phyloP scores from a whole-genome alignment of 1,284 basidiomycete species.

The Stereum hirsutum region DNA sequence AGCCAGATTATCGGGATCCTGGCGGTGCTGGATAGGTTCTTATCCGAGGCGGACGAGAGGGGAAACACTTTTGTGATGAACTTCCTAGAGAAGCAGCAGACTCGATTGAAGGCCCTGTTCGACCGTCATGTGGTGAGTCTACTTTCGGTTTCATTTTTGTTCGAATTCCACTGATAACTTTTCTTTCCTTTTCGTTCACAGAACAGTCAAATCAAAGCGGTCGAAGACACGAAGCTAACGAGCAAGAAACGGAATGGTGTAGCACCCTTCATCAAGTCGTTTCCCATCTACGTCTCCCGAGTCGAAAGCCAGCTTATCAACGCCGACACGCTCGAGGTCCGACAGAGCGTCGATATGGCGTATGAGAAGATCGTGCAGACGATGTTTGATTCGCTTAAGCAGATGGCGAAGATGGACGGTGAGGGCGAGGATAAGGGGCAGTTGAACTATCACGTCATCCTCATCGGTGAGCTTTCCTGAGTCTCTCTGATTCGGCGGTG shows the following conservation, averaged over 20 bases:
- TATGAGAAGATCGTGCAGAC: slow-evolving; percentile 84
- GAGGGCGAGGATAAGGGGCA: slow-evolving; percentile 94
- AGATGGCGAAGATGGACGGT: slow-evolving; percentile 89
- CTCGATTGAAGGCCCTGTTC: slow-evolving; percentile 61
- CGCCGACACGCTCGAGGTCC: slow-evolving; percentile 70
- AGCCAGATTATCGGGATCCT: slow-evolving; percentile 87
- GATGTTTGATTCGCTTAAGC: slow-evolving; percentile 90
- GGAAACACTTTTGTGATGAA: slow-evolving; percentile 70
- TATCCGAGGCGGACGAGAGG: slow-evolving; percentile 71
- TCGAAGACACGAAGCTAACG: slow-evolving; percentile 86
- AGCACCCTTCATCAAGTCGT: slow-evolving; percentile 88
- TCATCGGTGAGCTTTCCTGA: slow-evolving; percentile 67
- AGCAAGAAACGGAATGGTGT: slow-evolving; percentile 91
- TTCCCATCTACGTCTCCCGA: slow-evolving; percentile 81
- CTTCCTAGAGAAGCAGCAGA: slow-evolving; percentile 76
- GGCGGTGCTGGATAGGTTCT: slow-evolving; percentile 71
- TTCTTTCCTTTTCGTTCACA: slow-evolving; percentile 26
- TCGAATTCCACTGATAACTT: neutral
- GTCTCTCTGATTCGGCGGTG: neutral
- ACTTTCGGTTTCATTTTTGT: neutral
- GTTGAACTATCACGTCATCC: slow-evolving; percentile 91
- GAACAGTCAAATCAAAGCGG: slow-evolving; percentile 83
- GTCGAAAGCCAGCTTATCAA: slow-evolving; percentile 85
- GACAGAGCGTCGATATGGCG: slow-evolving; percentile 69
- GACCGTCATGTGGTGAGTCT: slow-evolving; percentile 72